Percentiles rank a stretch among this genome's conserved stretches.
phyloP scores from a whole-genome alignment of 306 rosid genomes.

The Biancaea sappan region DNA sequence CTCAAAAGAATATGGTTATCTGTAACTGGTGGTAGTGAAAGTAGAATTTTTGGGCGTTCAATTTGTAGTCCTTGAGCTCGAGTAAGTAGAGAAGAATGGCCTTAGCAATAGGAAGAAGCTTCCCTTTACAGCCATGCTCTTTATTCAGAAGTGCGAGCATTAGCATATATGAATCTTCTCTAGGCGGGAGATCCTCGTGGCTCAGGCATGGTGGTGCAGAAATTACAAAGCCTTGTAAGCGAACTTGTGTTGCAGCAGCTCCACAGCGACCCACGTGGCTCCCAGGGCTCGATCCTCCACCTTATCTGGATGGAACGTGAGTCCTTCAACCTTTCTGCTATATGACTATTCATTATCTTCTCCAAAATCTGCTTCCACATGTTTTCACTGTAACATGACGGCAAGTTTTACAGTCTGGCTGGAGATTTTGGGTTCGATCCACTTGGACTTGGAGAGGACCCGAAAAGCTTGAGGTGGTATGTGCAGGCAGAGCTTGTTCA shows the following conservation, averaged over 20 bases:
- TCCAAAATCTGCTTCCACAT: background rate
- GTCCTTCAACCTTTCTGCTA: slow-evolving; percentile 25
- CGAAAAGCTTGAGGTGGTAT: slow-evolving; percentile 84
- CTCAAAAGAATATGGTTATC: slow-evolving; percentile 34
- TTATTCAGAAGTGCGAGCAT: slow-evolving; percentile 37
- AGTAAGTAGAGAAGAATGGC: slow-evolving; percentile 56
- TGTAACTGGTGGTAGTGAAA: slow-evolving; percentile 24
- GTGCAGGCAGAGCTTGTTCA: slow-evolving; percentile 96
- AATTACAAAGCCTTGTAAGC: slow-evolving; percentile 30
- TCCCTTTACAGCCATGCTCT: slow-evolving; percentile 51
- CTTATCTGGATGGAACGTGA: slow-evolving; percentile 88
- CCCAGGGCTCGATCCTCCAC: slow-evolving; percentile 90
- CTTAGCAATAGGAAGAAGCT: slow-evolving; percentile 52
- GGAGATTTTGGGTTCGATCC: slow-evolving; percentile 98
- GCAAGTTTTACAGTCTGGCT: slow-evolving; percentile 52
- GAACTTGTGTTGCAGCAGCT: slow-evolving; percentile 44
- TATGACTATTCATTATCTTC: background rate
- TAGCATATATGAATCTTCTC: slow-evolving; percentile 25
- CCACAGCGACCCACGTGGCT: slow-evolving; percentile 89
- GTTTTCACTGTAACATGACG: background rate
- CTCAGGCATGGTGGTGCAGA: slow-evolving; percentile 39
- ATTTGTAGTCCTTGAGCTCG: slow-evolving; percentile 16
- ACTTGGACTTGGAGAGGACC: slow-evolving; percentile 94
- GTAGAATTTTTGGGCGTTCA: slow-evolving; percentile 41
- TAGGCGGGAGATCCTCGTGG: slow-evolving; percentile 35